phyloP scores from a whole-genome alignment of 2,329 filamentous ascomycete genomes.

The Penicillium paneum region DNA sequence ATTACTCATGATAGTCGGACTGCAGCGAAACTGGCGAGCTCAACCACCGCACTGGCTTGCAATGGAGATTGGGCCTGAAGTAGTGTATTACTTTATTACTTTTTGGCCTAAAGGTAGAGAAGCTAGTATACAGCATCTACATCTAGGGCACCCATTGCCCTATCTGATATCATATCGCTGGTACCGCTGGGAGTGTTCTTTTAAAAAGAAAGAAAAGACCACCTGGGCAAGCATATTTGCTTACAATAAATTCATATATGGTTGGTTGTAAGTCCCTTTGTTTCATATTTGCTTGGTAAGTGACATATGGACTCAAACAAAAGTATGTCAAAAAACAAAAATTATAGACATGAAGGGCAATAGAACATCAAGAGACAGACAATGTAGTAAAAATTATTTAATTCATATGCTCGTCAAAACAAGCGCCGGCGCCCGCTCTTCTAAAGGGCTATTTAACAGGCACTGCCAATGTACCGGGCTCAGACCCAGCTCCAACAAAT shows the following conservation, averaged over 20 bases:
- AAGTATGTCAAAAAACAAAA: not conserved
- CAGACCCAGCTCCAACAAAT: slow-evolving; percentile 8
- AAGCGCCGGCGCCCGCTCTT: slow-evolving; percentile 13
- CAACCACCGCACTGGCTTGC: too few relatives aligned
- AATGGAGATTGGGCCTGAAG: not conserved
- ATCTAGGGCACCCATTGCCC: not conserved
- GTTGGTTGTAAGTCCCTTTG: not conserved
- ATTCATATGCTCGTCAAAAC: slow-evolving; percentile 11
- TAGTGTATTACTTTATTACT: not conserved
- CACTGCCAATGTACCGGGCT: not conserved
- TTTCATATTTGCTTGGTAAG: not conserved
- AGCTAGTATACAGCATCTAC: not conserved
- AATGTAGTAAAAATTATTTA: not conserved
- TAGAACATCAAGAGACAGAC: not conserved
- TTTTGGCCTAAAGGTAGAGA: not conserved
- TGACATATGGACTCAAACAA: not conserved
- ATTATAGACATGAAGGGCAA: not conserved
- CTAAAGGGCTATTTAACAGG: slow-evolving; percentile 3
- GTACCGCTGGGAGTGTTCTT: not conserved
- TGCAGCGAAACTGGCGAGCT: too few relatives aligned
- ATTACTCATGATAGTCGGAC: not conserved
- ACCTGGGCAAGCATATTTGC: not conserved
- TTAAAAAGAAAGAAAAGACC: not conserved
- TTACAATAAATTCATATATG: not conserved
- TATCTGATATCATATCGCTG: not conserved